Percentiles rank a stretch among this genome's conserved stretches.
These are phyloP conservation scores for Edaphochlamys debaryana DNA, from an alignment of 139 green algal genomes.

Conservation along the genomic window DNA sequence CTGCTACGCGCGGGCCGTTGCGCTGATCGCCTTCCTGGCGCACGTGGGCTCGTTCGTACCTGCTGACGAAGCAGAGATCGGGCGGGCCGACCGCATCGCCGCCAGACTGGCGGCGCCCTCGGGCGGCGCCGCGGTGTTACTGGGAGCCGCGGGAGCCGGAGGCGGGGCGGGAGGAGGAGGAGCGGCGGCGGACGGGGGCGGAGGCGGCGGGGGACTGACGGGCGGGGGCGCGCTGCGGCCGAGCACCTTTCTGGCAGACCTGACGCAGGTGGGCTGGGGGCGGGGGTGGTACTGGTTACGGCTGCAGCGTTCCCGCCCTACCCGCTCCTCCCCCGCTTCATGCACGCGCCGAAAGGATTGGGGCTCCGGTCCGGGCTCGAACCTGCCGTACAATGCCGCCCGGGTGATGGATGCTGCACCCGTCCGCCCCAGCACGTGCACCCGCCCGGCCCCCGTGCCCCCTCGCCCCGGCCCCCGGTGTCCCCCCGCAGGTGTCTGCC, in stretches of 20 bases:
- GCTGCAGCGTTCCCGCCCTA: no score
- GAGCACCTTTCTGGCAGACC: slow-evolving; percentile 86
- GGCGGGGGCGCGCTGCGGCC: slow-evolving; percentile 47
- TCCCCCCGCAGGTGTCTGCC: slow-evolving; percentile 52
- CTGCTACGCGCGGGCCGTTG: slow-evolving; percentile 89
- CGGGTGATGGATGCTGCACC: no score
- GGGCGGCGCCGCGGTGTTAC: not conserved
- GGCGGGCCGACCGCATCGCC: slow-evolving; percentile 89
- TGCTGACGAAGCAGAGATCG: slow-evolving; percentile 63
- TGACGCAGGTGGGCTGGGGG: slow-evolving; percentile 75
- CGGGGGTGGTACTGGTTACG: no score
- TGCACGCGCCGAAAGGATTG: no score
- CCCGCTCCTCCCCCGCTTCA: no score
- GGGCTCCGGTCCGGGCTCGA: no score
- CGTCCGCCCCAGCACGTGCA: no score
- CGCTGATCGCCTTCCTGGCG: slow-evolving; percentile 91
- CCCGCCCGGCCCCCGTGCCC: no score
- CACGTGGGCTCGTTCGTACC: slow-evolving; percentile 77
- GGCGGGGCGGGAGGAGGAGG: not conserved
- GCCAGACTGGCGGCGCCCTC: slow-evolving; percentile 18
- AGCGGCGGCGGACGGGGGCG: slow-evolving; percentile 1
- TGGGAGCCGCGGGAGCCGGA: not conserved
- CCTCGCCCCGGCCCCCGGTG: not conserved
- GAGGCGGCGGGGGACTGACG: slow-evolving; percentile 53
- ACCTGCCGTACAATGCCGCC: no score